These are phyloP conservation scores for Hypoxylon cercidicola DNA, from an alignment of 495 filamentous ascomycete species.

Conservation along the genomic window DNA sequence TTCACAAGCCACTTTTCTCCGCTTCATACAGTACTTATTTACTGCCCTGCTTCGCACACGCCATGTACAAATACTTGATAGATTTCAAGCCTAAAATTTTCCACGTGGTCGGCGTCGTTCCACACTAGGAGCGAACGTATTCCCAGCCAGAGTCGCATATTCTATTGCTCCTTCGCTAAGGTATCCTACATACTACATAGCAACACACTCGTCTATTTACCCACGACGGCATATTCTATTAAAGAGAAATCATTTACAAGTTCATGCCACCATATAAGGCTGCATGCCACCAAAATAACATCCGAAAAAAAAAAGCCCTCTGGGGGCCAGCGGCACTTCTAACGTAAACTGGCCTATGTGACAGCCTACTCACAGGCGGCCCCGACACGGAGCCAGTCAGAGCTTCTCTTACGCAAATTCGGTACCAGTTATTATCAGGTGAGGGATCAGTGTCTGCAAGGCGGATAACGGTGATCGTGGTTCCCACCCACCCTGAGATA, in stretches of 20 bases:
- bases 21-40: constrained; percentile 30
- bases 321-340: constrained; percentile 30
- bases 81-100: constrained; percentile 18
- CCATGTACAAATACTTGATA: constrained; percentile 5
- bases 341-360: constrained; percentile 29
- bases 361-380: constrained; percentile 27
- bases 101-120: constrained; percentile 40
- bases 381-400: constrained; percentile 18
- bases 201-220: not conserved
- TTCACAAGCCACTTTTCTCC: constrained; percentile 36
- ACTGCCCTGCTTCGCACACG: constrained; percentile 24
- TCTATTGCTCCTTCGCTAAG: constrained; percentile 3
- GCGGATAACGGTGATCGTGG: constrained; percentile 40
- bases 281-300: constrained; percentile 22
- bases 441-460: constrained; percentile 34
- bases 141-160: not conserved
- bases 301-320: not conserved
- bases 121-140: constrained; percentile 14
- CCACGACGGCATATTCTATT: constrained; percentile 3
- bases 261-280: constrained; percentile 15
- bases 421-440: constrained; percentile 27
- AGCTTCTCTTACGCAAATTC: constrained; percentile 22
- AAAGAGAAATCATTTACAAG: not conserved
- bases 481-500: constrained; percentile 12
- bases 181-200: not conserved